Percentiles rank a stretch among this genome's conserved stretches.
These are phyloP conservation scores for Iberis amara DNA, from an alignment of 441 rosid genomes.

Conservation along the genomic window DNA sequence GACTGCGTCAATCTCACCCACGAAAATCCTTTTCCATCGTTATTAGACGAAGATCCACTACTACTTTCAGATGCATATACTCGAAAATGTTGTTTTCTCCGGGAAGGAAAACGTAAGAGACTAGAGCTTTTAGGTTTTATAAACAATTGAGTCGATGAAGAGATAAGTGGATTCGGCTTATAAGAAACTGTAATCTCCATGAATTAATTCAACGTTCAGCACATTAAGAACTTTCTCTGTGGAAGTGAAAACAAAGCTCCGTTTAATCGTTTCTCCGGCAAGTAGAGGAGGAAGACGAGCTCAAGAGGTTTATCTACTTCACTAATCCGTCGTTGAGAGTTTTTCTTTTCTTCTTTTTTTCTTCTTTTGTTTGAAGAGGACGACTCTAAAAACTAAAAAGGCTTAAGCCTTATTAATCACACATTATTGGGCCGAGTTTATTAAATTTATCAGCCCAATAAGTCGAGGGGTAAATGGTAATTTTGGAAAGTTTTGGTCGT, in stretches of 20 bases:
- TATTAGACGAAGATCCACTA: slow-evolving; percentile 36
- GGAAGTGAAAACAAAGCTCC: not conserved
- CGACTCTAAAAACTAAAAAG: slow-evolving; percentile 1
- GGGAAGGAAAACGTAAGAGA: slow-evolving; percentile 33
- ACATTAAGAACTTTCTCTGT: slow-evolving; percentile 4
- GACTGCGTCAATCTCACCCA: slow-evolving; percentile 50
- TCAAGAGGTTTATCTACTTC: slow-evolving; percentile 30
- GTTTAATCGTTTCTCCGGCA: slow-evolving; percentile 22
- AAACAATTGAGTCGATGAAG: slow-evolving; percentile 28
- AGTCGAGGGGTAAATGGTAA: not conserved
- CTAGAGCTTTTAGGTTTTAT: slow-evolving; percentile 25
- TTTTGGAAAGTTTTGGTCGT: not conserved
- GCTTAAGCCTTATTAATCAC: not conserved
- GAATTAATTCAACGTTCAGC: not conserved
- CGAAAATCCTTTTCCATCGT: slow-evolving; percentile 38
- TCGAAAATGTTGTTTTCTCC: slow-evolving; percentile 33
- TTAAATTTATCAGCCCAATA: not conserved
- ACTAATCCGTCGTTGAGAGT: not conserved
- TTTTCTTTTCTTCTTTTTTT: not conserved
- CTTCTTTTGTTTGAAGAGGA: not conserved
- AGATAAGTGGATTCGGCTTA: slow-evolving; percentile 42
- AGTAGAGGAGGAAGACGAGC: not conserved
- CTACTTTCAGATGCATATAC: slow-evolving; percentile 43
- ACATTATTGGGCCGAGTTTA: not conserved
- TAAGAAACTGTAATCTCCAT: slow-evolving; percentile 36